These are phyloP conservation scores for Akanthomyces muscarius DNA, from an alignment of 2,329 filamentous ascomycete species.

Conservation along the genomic window DNA sequence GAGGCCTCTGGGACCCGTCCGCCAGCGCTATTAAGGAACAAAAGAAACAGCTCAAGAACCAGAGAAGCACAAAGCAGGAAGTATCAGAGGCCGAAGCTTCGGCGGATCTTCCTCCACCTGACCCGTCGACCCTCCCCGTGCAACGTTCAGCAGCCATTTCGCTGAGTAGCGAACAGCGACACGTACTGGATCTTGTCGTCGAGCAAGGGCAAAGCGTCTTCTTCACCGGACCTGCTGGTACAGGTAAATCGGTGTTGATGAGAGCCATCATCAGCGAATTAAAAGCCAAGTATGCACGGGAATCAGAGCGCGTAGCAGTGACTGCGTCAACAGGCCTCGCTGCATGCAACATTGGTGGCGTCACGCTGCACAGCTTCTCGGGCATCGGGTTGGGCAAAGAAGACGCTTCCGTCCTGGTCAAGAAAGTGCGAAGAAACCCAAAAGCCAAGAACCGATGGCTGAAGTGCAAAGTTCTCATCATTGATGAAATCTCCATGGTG, in stretches of 20 bases:
- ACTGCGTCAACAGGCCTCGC: slow-evolving; percentile 95
- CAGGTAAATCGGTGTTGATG: slow-evolving; percentile 95
- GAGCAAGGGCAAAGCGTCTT: slow-evolving; percentile 84
- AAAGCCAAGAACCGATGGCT: slow-evolving; percentile 90
- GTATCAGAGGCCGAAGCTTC: slow-evolving; percentile 36
- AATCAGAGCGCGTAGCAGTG: slow-evolving; percentile 82
- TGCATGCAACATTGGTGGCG: slow-evolving; percentile 93
- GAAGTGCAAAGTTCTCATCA: slow-evolving; percentile 77
- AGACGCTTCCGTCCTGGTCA: slow-evolving; percentile 70
- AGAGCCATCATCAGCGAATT: slow-evolving; percentile 82
- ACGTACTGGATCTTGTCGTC: slow-evolving; percentile 78
- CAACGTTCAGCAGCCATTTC: slow-evolving; percentile 54
- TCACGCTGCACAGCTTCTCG: slow-evolving; percentile 92
- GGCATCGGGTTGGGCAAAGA: slow-evolving; percentile 96
- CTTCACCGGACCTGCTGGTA: slow-evolving; percentile 94
- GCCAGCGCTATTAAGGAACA: slow-evolving; percentile 73
- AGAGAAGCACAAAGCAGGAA: slow-evolving; percentile 31
- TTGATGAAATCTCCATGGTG: slow-evolving; percentile 98
- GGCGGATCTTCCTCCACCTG: slow-evolving; percentile 25
- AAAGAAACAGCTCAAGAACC: slow-evolving; percentile 68
- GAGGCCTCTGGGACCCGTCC: slow-evolving; percentile 64
- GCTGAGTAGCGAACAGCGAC: slow-evolving; percentile 80
- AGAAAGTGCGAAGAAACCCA: slow-evolving; percentile 83
- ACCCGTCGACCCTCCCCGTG: slow-evolving; percentile 29
- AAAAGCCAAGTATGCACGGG: slow-evolving; percentile 68